A percentile compares a stretch with the other conserved stretches of the same genome.
These are phyloP conservation scores for Anthoceros angustus DNA, from an alignment of 225 moss, liverwort and hornwort species.

Conservation along the genomic window DNA sequence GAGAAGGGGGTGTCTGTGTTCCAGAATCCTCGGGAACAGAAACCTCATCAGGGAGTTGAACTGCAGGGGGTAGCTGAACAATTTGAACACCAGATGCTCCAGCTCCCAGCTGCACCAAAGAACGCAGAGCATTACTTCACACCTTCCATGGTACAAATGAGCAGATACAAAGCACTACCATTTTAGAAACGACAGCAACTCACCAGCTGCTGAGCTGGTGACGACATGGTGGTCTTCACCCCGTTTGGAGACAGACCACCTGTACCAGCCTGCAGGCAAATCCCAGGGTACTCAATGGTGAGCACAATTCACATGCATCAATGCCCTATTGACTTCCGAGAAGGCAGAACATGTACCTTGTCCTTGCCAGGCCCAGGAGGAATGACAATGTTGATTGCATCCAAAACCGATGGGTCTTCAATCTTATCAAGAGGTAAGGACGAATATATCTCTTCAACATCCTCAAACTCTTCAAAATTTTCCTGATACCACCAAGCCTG, in stretches of 20 bases:
- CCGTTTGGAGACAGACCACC: no score
- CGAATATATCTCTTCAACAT: conserved; percentile 78
- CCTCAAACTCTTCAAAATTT: conserved; percentile 66
- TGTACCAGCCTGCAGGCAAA: background rate
- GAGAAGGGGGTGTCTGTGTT: background rate
- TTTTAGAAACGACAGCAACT: no score
- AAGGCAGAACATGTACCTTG: conserved; percentile 32
- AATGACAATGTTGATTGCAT: conserved; percentile 57
- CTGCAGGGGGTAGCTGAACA: background rate
- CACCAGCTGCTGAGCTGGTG: no score
- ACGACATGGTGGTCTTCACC: no score
- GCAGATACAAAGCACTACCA: no score
- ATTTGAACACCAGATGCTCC: background rate
- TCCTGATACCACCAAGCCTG: conserved; percentile 39
- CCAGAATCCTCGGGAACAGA: background rate
- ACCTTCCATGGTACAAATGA: no score
- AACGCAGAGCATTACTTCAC: no score
- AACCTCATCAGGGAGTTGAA: background rate
- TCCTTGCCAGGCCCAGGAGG: conserved; percentile 66
- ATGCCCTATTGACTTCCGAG: no score
- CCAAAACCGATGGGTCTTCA: conserved; percentile 70
- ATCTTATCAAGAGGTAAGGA: conserved; percentile 84
- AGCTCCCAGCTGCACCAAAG: no score
- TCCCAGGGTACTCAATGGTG: background rate
- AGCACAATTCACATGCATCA: no score